Base-by-base conservation (phyloP, 2,329 filamentous ascomycete genomes). In the Cadophora sp. region DNA sequence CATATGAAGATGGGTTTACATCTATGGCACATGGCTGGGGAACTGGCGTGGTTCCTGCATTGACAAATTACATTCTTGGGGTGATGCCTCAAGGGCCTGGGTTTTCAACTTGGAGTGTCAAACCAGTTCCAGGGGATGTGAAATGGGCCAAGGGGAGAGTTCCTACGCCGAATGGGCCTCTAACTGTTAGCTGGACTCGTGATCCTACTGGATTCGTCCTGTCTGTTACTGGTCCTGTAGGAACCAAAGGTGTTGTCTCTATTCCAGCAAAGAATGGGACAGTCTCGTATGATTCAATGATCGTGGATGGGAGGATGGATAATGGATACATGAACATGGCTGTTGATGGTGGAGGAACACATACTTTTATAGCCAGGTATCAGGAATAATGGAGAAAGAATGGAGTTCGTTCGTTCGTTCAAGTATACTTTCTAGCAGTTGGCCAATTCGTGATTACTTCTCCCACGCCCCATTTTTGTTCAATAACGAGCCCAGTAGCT, bases 11-110 rank as follows among this genome's bases (percentile, higher is more conserved):
- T 1, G 79, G 73, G 0, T 84, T 80, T 66, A 85, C 83, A 18
- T 83, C 81, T 20, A 80, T 83, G 74, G 80, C 83, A 0, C 84
- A 85, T 63, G 84, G 82, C 0, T 86, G 83, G 84, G 80, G 79
- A 2, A 84, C 83, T 1, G 83, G 84, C 6, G 77, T 85, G 18
- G 81, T 83, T 51, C 82, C 84, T 0, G 73, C 83, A 7, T 69
- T 84, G 67, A 81, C 75, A 6, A 81, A 80, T 53, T 81, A 82
- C 48, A 78, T 85, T 1, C 76, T 85, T 0, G 83, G 84, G 1
- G 79, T 85, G 4, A 78, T 70, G 56, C 83, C 83, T 0, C 75
- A 77, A 6, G 76, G 74, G 4, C 80, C 81, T 0, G 84, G 83
- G 0, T 85, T 84, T 67, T 61, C 66, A 16, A 73, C 74, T 1